Evolutionary conservation across 768 basidiomycete genomes (phyloP), one percentile per base, ranked within the genome.

Genomic region (Boletus vermiculosoides): DNA sequence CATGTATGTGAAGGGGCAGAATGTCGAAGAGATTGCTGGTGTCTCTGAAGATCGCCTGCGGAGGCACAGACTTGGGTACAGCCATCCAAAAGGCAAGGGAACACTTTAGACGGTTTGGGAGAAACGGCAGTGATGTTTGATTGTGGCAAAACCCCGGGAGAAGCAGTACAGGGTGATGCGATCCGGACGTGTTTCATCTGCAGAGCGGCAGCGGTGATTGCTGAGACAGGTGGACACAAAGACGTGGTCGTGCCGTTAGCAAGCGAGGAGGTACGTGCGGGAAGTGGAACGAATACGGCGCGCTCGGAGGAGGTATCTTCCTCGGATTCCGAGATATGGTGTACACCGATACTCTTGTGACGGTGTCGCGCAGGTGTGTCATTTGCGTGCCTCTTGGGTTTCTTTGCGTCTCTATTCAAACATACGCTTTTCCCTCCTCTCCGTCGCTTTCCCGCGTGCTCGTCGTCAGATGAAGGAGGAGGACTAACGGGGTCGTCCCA

Each of bases 11-110:
- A 60, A 6, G 72, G 70, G 2, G 42, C 4, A 54, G 56, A 50
- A 42, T 72, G 71, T 11, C 66, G 64, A 37, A 73, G 70, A 1
- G 70, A 73, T 31, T 64, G 63, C 22, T 63, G 66, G 44, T 72
- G 71, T 9, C 70, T 58, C 54, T 62, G 61, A 10, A 72, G 65
- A 55, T 70, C 70, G 7, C 67, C 65, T 10, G 54, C 42, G 22
- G 66, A 72, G n/a, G 62, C 40, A 58, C 72, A 73, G 37, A 72
- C 28, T 8, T 72, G 68, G 18, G 20, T 50, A 54, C 71, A 73
- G 34, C 59, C 60, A 34, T 64, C 50, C 31, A 72, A 37, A 0
- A 45, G 8, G 44, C 71, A 72, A n/a, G 62, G 59, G 20, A 65
- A 72, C 3, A 50, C 5, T n/a, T 58, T 68, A 13, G 63, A 52